Evolutionary conservation across 371 early-diverging fungal species (phyloP).

Genomic region (Rhizomucor miehei): DNA sequence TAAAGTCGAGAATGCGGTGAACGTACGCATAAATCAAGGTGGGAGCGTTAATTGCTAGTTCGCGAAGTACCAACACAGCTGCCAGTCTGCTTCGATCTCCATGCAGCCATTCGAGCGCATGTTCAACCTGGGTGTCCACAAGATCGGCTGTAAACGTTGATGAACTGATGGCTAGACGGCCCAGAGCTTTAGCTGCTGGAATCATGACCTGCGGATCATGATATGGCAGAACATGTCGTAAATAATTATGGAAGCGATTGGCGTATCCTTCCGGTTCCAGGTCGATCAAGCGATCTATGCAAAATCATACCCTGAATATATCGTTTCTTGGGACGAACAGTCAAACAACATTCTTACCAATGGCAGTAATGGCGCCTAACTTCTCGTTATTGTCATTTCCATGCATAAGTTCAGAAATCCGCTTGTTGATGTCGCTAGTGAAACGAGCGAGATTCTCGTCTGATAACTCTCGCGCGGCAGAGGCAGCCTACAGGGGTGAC

Average conservation of each 20-base stretch:
- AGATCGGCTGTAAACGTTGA: conserved; percentile 81
- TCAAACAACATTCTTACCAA: conserved; percentile 41
- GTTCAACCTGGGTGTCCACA: conserved; percentile 86
- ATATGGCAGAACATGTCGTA: conserved; percentile 82
- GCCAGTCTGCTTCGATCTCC: conserved; percentile 83
- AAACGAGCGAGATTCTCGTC: conserved; percentile 68
- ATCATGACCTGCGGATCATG: conserved; percentile 83
- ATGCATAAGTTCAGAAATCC: conserved; percentile 72
- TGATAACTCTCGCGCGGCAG: conserved; percentile 64
- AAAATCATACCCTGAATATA: not conserved
- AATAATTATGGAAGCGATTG: conserved; percentile 84
- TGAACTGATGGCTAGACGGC: conserved; percentile 74
- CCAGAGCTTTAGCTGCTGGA: conserved; percentile 79
- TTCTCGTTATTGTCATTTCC: conserved; percentile 68
- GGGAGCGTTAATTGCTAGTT: conserved; percentile 81
- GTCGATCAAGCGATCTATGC: conserved; percentile 79
- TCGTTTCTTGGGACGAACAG: not conserved
- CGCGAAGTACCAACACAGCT: conserved; percentile 84
- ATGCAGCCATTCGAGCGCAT: conserved; percentile 89
- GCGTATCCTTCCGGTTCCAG: conserved; percentile 86
- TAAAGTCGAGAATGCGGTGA: conserved; percentile 79
- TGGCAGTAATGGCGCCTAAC: conserved; percentile 72
- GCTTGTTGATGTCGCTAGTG: conserved; percentile 70
- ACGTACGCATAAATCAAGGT: conserved; percentile 85
- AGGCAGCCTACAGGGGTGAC: conserved; percentile 43